Conservation (phyloP, 352 stramenopile genomes). For the Globisporangium iwayamae region DNA sequence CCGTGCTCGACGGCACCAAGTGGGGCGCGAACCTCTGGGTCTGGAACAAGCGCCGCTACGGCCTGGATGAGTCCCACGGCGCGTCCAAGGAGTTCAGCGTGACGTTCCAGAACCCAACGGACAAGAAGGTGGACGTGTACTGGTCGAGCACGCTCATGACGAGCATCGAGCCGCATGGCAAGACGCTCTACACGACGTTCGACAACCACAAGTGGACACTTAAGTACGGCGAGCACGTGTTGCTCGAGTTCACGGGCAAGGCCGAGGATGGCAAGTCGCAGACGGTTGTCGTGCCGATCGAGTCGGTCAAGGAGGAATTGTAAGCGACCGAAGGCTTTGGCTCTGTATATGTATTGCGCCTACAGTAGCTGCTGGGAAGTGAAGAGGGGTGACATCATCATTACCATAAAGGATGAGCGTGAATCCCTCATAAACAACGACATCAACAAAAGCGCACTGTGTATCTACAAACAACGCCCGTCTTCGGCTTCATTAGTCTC, state of each 20-base stretch:
- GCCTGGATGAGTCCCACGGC: slow-evolving; percentile 32
- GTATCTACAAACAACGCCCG: neutral
- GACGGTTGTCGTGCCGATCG: slow-evolving; percentile 38
- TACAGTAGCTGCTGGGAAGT: neutral
- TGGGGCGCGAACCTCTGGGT: slow-evolving; percentile 98
- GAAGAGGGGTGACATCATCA: neutral
- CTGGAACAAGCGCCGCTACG: slow-evolving; percentile 91
- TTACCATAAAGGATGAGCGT: neutral
- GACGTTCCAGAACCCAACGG: slow-evolving; percentile 67
- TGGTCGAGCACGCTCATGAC: slow-evolving; percentile 71
- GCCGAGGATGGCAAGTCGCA: slow-evolving; percentile 46
- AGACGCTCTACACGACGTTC: slow-evolving; percentile 59
- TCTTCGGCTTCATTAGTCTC: neutral
- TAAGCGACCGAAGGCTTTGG: slow-evolving; percentile 5
- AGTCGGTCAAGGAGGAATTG: slow-evolving; percentile 46
- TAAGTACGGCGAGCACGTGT: slow-evolving; percentile 43
- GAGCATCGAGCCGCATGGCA: slow-evolving; percentile 44
- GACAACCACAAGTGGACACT: slow-evolving; percentile 66
- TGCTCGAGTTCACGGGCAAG: slow-evolving; percentile 53
- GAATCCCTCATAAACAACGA: neutral
- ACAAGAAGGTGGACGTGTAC: slow-evolving; percentile 47
- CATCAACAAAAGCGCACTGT: neutral
- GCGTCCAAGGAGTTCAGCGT: slow-evolving; percentile 42
- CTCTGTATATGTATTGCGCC: slow-evolving; percentile 15
- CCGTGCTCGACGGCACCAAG: slow-evolving; percentile 93